phyloP scores from a whole-genome alignment of 805 yeast species.

The Kazachstania viticola region DNA sequence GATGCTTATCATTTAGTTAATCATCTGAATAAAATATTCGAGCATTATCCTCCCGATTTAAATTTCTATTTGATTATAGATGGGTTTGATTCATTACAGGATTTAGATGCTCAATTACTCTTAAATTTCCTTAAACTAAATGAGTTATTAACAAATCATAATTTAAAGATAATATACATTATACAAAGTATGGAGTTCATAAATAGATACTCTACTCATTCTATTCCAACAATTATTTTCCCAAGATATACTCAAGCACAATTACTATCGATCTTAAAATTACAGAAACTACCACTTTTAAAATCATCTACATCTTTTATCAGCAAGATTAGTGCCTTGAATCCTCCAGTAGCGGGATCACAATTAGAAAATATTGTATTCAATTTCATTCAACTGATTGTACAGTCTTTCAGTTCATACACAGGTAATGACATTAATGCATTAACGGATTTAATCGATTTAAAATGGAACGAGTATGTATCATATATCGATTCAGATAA shows the following conservation, averaged over 20 bases:
- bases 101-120: slow-evolving; percentile 21
- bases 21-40: slow-evolving; percentile 8
- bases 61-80: slow-evolving; percentile 19
- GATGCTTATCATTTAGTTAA: slow-evolving; percentile 19
- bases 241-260: slow-evolving; percentile 20
- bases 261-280: slow-evolving; percentile 12
- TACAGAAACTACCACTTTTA: slow-evolving; percentile 10
- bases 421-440: slow-evolving; percentile 23
- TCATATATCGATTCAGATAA: slow-evolving; percentile 10
- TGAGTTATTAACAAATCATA: slow-evolving; percentile 12
- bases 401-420: slow-evolving; percentile 24
- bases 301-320: slow-evolving; percentile 6
- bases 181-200: slow-evolving; percentile 17
- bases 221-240: slow-evolving; percentile 20
- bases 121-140: slow-evolving; percentile 18
- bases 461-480: slow-evolving; percentile 22
- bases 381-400: slow-evolving; percentile 20
- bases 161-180: slow-evolving; percentile 18
- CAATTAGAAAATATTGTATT: slow-evolving; percentile 8
- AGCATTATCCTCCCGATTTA: not conserved
- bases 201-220: slow-evolving; percentile 17
- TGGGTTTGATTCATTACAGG: slow-evolving; percentile 25
- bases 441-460: slow-evolving; percentile 19
- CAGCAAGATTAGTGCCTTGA: slow-evolving; percentile 5
- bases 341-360: slow-evolving; percentile 3